Evolutionary conservation across 768 basidiomycete species (phyloP).

Genomic region (Leccinum longicurvipes): DNA sequence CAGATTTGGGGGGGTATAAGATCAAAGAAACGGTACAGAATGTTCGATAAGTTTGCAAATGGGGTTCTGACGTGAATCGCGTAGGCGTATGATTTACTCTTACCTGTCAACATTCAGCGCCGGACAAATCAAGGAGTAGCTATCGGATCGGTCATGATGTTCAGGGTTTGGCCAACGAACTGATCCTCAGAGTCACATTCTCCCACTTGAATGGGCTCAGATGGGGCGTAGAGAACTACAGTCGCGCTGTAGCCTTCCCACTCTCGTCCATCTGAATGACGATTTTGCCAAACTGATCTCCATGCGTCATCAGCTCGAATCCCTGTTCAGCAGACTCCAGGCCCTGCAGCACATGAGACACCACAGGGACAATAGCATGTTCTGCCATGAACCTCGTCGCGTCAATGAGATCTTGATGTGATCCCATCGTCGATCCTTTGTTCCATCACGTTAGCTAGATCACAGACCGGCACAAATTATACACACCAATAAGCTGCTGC

Average conservation of each 20-base stretch:
- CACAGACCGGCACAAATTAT: neutral
- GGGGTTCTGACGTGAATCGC: slow-evolving; percentile 6
- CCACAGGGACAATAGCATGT: slow-evolving; percentile 65
- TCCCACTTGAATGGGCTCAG: neutral
- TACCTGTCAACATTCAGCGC: neutral
- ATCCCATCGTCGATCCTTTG: slow-evolving; percentile 84
- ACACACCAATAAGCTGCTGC: slow-evolving; percentile 67
- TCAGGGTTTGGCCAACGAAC: neutral
- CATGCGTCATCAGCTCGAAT: slow-evolving; percentile 62
- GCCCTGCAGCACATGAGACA: slow-evolving; percentile 66
- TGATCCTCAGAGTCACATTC: neutral
- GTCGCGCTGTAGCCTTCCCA: slow-evolving; percentile 23
- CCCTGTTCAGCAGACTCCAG: slow-evolving; percentile 64
- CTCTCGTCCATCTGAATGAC: slow-evolving; percentile 46
- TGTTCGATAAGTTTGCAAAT: slow-evolving; percentile 16
- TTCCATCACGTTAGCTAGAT: slow-evolving; percentile 13
- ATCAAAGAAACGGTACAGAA: slow-evolving; percentile 45
- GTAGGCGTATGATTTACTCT: slow-evolving; percentile 1
- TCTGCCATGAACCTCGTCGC: slow-evolving; percentile 68
- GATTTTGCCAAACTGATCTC: slow-evolving; percentile 73
- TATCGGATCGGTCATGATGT: neutral
- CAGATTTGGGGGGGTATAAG: too few species aligned
- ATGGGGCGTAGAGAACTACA: slow-evolving; percentile 13
- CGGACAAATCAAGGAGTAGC: neutral
- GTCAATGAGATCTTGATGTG: slow-evolving; percentile 62